Evolutionary conservation across 2,329 filamentous ascomycete genomes (phyloP).

Genomic region (Aspergillus sp.): DNA sequence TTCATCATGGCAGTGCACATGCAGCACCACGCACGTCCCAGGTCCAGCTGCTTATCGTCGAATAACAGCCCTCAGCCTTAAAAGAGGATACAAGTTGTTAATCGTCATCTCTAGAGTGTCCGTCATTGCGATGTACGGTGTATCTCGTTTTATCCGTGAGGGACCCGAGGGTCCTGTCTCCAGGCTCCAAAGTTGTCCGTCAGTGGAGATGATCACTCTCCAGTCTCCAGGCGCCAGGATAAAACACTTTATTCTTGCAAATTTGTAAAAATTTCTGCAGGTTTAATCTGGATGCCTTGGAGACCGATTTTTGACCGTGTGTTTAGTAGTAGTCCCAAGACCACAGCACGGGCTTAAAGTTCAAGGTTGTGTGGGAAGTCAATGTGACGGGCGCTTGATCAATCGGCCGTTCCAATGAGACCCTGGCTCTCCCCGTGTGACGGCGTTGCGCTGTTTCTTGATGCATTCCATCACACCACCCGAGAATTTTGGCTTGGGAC

Average conservation of each 20-base stretch:
- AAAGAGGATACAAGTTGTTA: neutral
- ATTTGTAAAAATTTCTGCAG: neutral
- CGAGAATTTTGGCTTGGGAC: too few relatives aligned
- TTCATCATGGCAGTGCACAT: conserved; percentile 2
- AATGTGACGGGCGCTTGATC: neutral
- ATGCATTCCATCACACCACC: neutral
- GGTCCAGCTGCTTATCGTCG: neutral
- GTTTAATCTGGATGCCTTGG: neutral
- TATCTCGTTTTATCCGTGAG: too few relatives aligned
- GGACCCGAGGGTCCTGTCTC: too few relatives aligned
- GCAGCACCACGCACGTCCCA: neutral
- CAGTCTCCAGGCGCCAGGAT: neutral
- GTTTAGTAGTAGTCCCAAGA: neutral
- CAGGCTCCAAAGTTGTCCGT: neutral
- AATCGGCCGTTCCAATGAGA: neutral
- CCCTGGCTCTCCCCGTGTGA: neutral
- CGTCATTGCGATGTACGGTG: too few relatives aligned
- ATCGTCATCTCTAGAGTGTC: neutral
- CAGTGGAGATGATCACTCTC: neutral
- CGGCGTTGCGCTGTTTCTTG: neutral
- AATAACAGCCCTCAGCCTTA: neutral
- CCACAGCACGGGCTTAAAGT: neutral
- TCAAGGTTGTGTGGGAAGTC: neutral
- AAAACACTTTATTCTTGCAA: neutral
- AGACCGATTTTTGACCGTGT: too few relatives aligned